These are phyloP conservation scores for Calocera cornea DNA, from an alignment of 768 basidiomycete genomes.

Conservation along the genomic window DNA sequence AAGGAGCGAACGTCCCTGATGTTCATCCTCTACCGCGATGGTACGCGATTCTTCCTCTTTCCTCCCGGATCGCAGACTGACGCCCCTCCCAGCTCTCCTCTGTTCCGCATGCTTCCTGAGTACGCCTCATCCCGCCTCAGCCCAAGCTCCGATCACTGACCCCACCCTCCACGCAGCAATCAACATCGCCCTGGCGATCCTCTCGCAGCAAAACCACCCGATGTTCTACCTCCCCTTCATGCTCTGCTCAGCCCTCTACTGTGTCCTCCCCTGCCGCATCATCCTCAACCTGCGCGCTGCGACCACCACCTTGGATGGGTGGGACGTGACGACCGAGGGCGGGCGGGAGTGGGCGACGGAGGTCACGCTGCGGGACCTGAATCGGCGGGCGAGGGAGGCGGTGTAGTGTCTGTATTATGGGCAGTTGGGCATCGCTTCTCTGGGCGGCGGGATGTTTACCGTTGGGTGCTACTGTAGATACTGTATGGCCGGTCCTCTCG, in stretches of 20 bases:
- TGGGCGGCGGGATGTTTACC: too few relatives aligned
- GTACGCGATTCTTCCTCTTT: not conserved
- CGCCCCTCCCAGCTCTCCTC: too few relatives aligned
- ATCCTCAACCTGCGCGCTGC: not conserved
- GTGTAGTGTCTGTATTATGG: too few relatives aligned
- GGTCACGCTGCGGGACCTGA: not conserved
- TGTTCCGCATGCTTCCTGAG: not conserved
- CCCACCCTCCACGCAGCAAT: too few relatives aligned
- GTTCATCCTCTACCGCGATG: not conserved
- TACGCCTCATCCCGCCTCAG: not conserved
- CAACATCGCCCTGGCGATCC: too few relatives aligned
- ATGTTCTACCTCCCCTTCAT: not conserved
- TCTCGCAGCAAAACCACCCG: too few relatives aligned
- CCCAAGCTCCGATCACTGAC: not conserved
- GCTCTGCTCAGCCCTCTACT: not conserved
- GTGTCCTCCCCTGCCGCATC: conserved; percentile 1
- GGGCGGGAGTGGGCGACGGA: not conserved
- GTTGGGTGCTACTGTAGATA: too few relatives aligned
- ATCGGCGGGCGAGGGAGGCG: too few relatives aligned
- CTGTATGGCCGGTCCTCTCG: too few relatives aligned
- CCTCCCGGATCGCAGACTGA: too few relatives aligned
- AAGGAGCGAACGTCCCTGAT: not conserved
- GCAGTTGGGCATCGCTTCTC: too few relatives aligned
- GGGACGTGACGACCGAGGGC: not conserved
- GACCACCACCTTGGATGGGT: not conserved